phyloP scores from a whole-genome alignment of 2,329 filamentous ascomycete species.

The Bipolaris bicolor region DNA sequence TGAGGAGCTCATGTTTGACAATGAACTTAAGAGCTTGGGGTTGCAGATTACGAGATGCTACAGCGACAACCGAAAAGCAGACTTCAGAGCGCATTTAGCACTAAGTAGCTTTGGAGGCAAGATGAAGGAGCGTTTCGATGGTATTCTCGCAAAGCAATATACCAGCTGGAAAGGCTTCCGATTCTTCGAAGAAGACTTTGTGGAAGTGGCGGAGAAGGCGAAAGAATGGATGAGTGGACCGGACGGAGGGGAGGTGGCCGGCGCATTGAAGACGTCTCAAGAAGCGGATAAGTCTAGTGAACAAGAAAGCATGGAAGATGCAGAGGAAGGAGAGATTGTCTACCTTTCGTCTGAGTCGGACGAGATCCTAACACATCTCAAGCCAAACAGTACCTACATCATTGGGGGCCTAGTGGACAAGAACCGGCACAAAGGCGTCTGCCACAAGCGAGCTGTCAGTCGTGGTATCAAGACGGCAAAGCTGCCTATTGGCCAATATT shows the following conservation, averaged over 20 bases:
- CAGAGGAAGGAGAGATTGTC: constrained; percentile 66
- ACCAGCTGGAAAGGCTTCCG: constrained; percentile 78
- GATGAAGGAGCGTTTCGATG: constrained; percentile 81
- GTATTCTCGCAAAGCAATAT: constrained; percentile 72
- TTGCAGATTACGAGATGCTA: constrained; percentile 88
- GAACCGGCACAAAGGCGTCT: constrained; percentile 94
- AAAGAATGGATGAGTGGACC: constrained; percentile 69
- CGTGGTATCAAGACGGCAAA: constrained; percentile 85
- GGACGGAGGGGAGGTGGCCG: constrained; percentile 65
- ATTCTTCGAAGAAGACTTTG: constrained; percentile 77
- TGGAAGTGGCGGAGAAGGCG: constrained; percentile 69
- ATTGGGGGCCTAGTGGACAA: constrained; percentile 95
- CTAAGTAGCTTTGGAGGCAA: constrained; percentile 78
- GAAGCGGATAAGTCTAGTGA: constrained; percentile 52
- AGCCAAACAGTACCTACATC: constrained; percentile 88
- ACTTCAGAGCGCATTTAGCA: constrained; percentile 72
- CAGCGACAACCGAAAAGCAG: constrained; percentile 78
- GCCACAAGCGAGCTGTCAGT: constrained; percentile 79
- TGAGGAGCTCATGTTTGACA: constrained; percentile 85
- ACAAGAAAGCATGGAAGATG: constrained; percentile 14
- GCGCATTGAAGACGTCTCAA: constrained; percentile 56
- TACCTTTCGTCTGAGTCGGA: constrained; percentile 94
- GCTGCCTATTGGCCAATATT: constrained; percentile 92
- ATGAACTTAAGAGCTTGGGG: constrained; percentile 81
- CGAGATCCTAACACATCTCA: constrained; percentile 79